Percentiles rank a stretch among this genome's conserved stretches.
Conservation (phyloP, 345 rosid species). For the Syzygium grande region DNA sequence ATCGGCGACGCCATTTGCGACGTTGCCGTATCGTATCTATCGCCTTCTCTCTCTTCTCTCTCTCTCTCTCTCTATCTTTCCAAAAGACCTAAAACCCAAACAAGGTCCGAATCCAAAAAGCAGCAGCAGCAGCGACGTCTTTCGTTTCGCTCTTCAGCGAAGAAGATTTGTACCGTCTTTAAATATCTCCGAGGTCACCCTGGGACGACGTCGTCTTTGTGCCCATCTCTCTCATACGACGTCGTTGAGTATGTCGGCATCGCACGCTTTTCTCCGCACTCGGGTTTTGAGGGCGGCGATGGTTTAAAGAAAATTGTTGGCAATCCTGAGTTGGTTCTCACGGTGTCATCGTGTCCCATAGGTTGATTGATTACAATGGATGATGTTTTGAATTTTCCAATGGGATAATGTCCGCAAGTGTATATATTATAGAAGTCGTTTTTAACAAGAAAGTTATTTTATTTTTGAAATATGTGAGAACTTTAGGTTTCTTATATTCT, state of each 20-base stretch:
- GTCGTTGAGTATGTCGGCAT: neutral
- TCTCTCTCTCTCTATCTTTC: neutral
- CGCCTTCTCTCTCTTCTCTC: neutral
- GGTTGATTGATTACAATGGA: neutral
- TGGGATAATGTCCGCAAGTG: neutral
- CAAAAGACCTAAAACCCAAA: neutral
- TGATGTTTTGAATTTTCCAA: neutral
- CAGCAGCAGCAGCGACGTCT: neutral
- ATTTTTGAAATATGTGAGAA: fast-evolving
- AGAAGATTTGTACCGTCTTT: neutral
- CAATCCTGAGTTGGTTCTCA: neutral
- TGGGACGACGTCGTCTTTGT: neutral
- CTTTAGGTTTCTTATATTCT: fast-evolving
- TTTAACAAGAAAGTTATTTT: neutral
- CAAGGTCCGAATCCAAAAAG: neutral
- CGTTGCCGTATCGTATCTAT: neutral
- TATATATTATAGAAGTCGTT: neutral
- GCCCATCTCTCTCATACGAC: neutral
- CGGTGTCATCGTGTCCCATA: neutral
- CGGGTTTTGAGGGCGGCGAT: neutral
- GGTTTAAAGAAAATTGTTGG: neutral
- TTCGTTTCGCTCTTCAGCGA: neutral
- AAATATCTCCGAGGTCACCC: neutral
- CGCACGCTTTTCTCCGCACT: neutral
- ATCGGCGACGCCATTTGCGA: constrained; percentile 30